Percentiles rank a stretch among this genome's conserved stretches.
Conservation (phyloP, 2,329 filamentous ascomycete species). For the Penicillium sp. region DNA sequence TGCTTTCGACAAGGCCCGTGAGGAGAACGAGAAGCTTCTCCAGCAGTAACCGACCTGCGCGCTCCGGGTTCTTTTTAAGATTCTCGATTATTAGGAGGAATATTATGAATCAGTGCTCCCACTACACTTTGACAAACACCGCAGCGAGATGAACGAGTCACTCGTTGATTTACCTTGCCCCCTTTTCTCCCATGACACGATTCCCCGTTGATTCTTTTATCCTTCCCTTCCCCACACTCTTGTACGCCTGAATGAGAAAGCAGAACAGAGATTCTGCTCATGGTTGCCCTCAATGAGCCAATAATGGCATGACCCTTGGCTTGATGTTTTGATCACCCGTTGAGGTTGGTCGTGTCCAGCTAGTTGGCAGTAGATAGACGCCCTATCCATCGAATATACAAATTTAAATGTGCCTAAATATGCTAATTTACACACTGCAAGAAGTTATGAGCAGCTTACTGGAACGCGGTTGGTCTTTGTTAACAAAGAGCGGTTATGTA, state of each 20-base stretch:
- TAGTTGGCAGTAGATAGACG: constrained; percentile 43
- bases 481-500: background rate
- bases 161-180: constrained; percentile 16
- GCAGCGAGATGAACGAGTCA: constrained; percentile 17
- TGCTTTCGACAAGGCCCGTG: constrained; percentile 93
- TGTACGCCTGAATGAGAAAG: constrained; percentile 31
- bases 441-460: background rate
- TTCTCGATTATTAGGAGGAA: constrained; percentile 17
- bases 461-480: background rate
- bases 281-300: constrained; percentile 25
- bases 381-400: constrained; percentile 38
- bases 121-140: constrained; percentile 10
- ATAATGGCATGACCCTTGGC: constrained; percentile 5
- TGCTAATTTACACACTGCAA: background rate
- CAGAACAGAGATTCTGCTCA: constrained; percentile 31
- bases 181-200: constrained; percentile 12
- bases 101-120: constrained; percentile 19
- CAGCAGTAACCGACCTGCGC: constrained; percentile 46
- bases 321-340: constrained; percentile 19
- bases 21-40: constrained; percentile 92
- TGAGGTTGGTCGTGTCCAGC: constrained; percentile 25
- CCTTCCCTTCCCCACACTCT: constrained; percentile 17
- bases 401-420: constrained; percentile 24
- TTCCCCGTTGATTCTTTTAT: constrained; percentile 15
- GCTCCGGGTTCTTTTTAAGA: background rate